These are phyloP conservation scores for Colletotrichum acutatum DNA, from an alignment of 2,329 filamentous ascomycete genomes.

Conservation along the genomic window DNA sequence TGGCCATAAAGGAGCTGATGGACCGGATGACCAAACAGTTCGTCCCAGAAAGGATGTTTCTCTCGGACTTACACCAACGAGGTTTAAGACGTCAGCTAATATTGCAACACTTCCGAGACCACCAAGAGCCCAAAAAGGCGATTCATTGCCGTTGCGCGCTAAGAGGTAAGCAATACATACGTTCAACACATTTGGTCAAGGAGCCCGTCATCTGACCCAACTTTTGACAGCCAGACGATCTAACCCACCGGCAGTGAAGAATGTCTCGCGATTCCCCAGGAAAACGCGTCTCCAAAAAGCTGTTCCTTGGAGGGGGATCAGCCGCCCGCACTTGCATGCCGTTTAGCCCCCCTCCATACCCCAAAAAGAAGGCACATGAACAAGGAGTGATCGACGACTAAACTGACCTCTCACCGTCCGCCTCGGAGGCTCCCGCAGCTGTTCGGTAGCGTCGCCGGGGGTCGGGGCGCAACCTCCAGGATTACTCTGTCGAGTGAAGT, in stretches of 20 bases:
- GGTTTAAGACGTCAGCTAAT: neutral
- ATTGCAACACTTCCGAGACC: neutral
- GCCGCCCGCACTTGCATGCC: neutral
- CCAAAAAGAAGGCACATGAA: conserved; percentile 4
- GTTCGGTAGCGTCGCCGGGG: neutral
- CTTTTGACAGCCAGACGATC: neutral
- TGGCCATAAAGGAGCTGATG: neutral
- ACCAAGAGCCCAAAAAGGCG: neutral
- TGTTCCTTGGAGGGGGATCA: neutral
- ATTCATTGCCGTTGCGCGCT: neutral
- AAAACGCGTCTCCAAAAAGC: neutral
- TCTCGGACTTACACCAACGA: neutral
- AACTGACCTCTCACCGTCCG: neutral
- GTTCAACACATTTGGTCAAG: neutral
- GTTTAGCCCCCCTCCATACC: neutral
- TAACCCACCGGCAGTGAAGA: neutral
- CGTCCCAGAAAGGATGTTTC: neutral
- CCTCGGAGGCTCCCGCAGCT: neutral
- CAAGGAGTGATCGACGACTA: neutral
- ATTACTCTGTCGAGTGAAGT: neutral
- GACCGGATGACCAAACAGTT: neutral
- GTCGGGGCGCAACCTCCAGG: conserved; percentile 14
- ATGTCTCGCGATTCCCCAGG: neutral
- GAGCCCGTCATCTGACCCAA: conserved; percentile 8
- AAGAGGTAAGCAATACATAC: neutral